phyloP scores from a whole-genome alignment of 768 basidiomycete species.

The Sistotremastrum niveocremeum region DNA sequence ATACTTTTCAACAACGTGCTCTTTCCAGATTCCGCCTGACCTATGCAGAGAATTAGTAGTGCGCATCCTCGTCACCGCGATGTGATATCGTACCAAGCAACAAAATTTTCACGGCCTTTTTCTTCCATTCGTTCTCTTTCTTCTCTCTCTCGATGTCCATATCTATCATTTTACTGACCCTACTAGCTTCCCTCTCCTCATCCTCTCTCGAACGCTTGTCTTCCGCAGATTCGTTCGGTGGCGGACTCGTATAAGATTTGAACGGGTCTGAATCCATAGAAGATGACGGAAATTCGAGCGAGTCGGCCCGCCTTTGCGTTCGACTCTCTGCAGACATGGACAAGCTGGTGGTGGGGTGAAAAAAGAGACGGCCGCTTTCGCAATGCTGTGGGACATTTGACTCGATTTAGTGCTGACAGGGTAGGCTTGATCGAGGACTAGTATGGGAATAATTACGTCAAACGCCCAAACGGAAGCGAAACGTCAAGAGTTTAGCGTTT shows the following conservation, averaged over 20 bases:
- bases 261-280: slow-evolving; percentile 18
- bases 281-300: too few species aligned
- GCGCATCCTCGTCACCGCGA: slow-evolving; percentile 3
- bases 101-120: slow-evolving; percentile 39
- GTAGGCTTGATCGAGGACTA: too few species aligned
- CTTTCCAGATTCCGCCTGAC: slow-evolving; percentile 5
- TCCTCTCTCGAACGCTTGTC: slow-evolving; percentile 22
- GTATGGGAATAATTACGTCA: too few species aligned
- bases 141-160: slow-evolving; percentile 29
- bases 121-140: slow-evolving; percentile 33
- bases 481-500: too few species aligned
- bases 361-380: too few species aligned
- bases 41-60: slow-evolving; percentile 5
- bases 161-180: slow-evolving; percentile 36
- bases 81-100: slow-evolving; percentile 28
- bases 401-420: too few species aligned
- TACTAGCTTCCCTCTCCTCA: slow-evolving; percentile 27
- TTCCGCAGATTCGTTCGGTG: slow-evolving; percentile 23
- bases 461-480: too few species aligned
- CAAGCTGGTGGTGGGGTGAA: too few species aligned
- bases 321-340: too few species aligned
- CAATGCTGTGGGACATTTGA: too few species aligned
- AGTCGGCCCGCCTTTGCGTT: too few species aligned
- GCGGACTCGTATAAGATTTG: slow-evolving; percentile 16
- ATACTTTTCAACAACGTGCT: background rate